Conservation (phyloP, 345 rosid species). For the Syzygium aqueum region DNA sequence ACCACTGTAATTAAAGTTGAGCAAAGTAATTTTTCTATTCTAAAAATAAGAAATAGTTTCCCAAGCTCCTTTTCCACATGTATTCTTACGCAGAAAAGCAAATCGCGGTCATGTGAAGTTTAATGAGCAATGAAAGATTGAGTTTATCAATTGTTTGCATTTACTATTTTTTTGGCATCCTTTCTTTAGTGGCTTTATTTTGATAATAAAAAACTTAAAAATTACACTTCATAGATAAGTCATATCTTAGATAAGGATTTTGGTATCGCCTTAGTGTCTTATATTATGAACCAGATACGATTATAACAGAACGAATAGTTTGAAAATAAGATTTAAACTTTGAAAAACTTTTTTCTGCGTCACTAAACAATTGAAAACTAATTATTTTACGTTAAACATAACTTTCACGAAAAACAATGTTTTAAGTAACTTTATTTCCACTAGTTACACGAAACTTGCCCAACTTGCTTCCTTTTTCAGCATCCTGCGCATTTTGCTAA, state of each 20-base stretch:
- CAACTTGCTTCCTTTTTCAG: not conserved
- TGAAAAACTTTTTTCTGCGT: not conserved
- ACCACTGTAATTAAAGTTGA: not conserved
- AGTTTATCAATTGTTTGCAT: not conserved
- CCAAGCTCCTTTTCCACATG: not conserved
- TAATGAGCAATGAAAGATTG: not conserved
- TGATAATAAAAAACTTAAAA: not conserved
- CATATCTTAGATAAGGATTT: not conserved
- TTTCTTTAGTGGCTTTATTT: not conserved
- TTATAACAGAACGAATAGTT: not conserved
- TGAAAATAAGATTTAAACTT: not conserved
- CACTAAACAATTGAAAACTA: not conserved
- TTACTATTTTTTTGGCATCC: not conserved
- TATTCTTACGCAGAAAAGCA: not conserved
- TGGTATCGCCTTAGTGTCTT: not conserved
- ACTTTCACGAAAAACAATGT: not conserved
- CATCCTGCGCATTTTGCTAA: not conserved
- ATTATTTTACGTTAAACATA: not conserved
- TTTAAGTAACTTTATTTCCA: too few relatives aligned
- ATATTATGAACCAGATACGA: not conserved
- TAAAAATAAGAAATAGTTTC: not conserved
- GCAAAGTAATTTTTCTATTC: not conserved
- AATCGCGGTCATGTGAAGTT: not conserved
- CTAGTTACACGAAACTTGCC: too few relatives aligned
- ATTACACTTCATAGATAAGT: not conserved